Evolutionary conservation across 495 filamentous ascomycete species (phyloP), one percentile per base, ranked within the genome.

Genomic region (Penicillium samsonianum): DNA sequence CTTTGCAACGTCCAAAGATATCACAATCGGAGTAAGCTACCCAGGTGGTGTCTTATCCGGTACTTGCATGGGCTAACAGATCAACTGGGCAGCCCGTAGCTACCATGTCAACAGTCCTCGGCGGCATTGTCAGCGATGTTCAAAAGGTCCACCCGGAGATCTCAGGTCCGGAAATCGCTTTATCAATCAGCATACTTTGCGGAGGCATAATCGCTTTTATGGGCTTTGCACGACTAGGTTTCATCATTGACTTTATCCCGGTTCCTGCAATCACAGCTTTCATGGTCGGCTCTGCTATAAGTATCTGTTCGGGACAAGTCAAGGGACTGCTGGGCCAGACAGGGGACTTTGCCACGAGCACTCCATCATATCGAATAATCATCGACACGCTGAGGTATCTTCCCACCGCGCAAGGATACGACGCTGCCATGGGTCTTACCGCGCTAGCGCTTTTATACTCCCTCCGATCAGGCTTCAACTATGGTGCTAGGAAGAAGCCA

Each of bases 1-100:
- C 68, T 96, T 98, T 61, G 92, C 92, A 2, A 98, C 92, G 1
- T 96, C 93, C 0, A 98, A 98, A 66, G 92, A 98, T 70, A 96
- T 98, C 67, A 96, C 92, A 8, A 96, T 98, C 47, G 92, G 92
- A 16, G 90, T 92, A 76, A 78, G 89, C 23, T 82, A 28, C 0
- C 20, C 19, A 17, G 19, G 6, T 11, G 17, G 3, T 26, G 6
- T 17, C 12, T 22, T 9, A n/a, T 40, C 41, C 14, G 14, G 5
- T 11, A 48, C 9, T 33, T 26, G 20, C 8, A 1, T 14, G 10
- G 4, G 17, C 42, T 23, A 37, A 26, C 35, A 22, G 16, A 23
- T 25, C 19, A 40, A 26, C 33, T n/a, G 14, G 14, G 14, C 66
- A 93, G 89, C 93, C 92, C 40, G 92, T 98, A 30, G 92, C 92